phyloP scores from a whole-genome alignment of 2,329 filamentous ascomycete genomes.

The Colletotrichum sp. region DNA sequence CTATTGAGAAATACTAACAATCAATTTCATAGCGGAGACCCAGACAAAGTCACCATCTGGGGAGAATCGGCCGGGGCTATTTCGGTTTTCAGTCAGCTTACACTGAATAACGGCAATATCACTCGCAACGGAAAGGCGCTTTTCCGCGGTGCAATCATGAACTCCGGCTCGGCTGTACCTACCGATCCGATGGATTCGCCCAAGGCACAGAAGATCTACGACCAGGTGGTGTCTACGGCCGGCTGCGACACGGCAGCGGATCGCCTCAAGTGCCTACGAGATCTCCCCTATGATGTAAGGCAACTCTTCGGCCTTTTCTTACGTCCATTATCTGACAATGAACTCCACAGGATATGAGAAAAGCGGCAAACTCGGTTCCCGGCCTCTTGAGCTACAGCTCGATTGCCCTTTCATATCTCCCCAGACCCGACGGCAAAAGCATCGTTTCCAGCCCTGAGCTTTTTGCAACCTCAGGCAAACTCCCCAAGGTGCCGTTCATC shows the following conservation, averaged over 20 bases:
- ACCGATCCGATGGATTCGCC: conserved; percentile 56
- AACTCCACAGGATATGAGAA: conserved; percentile 47
- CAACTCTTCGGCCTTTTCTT: conserved; percentile 52
- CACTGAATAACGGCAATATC: conserved; percentile 64
- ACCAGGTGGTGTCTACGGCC: conserved; percentile 53
- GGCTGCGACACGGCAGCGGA: conserved; percentile 56
- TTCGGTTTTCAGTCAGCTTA: conserved; percentile 67
- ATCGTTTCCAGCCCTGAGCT: conserved; percentile 59
- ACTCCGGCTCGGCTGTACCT: conserved; percentile 57
- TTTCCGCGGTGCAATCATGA: conserved; percentile 71
- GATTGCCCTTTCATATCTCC: conserved; percentile 64
- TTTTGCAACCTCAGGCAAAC: conserved; percentile 50
- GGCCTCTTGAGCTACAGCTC: conserved; percentile 59
- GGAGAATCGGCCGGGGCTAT: conserved; percentile 66
- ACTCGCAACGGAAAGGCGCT: conserved; percentile 57
- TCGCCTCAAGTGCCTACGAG: conserved; percentile 60
- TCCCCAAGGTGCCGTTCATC: conserved; percentile 65
- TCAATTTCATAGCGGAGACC: conserved; percentile 55
- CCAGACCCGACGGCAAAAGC: conserved; percentile 61
- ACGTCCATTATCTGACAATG: conserved; percentile 60
- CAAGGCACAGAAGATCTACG: conserved; percentile 61
- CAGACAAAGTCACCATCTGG: conserved; percentile 68
- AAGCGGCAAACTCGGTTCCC: conserved; percentile 64
- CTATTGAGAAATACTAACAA: neutral
- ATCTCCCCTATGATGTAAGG: conserved; percentile 59